A percentile compares a stretch with the other conserved stretches of the same genome.
Evolutionary conservation across 202 grass and related monocot genomes (phyloP).

Genomic region (Carex arenaria): DNA sequence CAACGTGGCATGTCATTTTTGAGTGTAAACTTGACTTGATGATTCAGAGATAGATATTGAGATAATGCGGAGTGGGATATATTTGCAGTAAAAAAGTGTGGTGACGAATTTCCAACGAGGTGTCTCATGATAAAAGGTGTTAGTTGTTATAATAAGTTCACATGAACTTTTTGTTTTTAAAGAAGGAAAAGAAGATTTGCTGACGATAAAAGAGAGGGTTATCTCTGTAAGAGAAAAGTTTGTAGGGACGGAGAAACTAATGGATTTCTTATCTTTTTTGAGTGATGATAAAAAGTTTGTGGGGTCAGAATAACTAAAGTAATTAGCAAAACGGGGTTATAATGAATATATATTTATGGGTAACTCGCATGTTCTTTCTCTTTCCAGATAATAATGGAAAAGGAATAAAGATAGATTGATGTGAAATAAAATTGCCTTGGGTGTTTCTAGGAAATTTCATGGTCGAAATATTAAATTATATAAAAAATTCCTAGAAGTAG

Average conservation of each 20-base stretch:
- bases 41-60: neutral
- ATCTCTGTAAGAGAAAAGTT: slow-evolving; percentile 4
- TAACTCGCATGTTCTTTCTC: neutral
- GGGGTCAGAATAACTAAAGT: slow-evolving; percentile 7
- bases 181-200: slow-evolving; percentile 17
- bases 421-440: neutral
- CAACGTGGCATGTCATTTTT: neutral
- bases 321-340: neutral
- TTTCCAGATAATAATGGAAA: neutral
- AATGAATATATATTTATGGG: neutral
- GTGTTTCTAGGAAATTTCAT: neutral
- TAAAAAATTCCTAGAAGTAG: neutral
- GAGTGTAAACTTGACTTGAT: slow-evolving; percentile 22
- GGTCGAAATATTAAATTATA: neutral
- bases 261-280: neutral
- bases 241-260: neutral
- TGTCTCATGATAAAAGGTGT: neutral
- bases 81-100: neutral
- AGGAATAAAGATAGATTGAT: slow-evolving; percentile 4
- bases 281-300: slow-evolving; percentile 11
- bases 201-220: slow-evolving; percentile 6
- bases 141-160: slow-evolving; percentile 17
- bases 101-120: slow-evolving; percentile 11
- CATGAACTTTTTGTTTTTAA: neutral
- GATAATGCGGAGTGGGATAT: neutral